Percentiles rank a stretch among this genome's conserved stretches.
Evolutionary conservation across 306 rosid species (phyloP).

Genomic region (Malus asiatica): DNA sequence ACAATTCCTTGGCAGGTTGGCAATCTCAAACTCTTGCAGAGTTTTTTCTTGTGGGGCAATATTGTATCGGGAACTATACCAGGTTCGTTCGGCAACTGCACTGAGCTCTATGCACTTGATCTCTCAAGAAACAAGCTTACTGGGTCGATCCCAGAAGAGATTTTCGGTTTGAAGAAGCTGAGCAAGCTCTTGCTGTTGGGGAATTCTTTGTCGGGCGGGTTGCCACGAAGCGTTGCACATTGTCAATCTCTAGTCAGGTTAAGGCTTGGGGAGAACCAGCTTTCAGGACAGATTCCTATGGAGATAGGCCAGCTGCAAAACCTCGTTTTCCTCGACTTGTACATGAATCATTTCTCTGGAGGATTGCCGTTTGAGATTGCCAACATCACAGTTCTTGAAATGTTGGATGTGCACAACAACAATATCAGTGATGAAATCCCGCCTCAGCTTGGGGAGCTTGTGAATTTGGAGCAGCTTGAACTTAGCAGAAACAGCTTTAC

Average conservation of each 20-base stretch:
- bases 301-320: conserved; percentile 81
- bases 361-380: conserved; percentile 72
- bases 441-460: conserved; percentile 63
- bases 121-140: conserved; percentile 90
- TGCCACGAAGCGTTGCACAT: conserved; percentile 60
- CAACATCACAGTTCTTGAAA: conserved; percentile 83
- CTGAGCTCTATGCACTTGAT: conserved; percentile 86
- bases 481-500: conserved; percentile 77
- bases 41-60: conserved; percentile 92
- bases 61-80: conserved; percentile 80
- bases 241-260: conserved; percentile 78
- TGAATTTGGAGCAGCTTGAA: conserved; percentile 90
- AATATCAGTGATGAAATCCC: conserved; percentile 73
- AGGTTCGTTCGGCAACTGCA: conserved; percentile 79
- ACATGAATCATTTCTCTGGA: conserved; percentile 84
- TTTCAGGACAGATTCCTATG: conserved; percentile 77
- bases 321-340: conserved; percentile 89
- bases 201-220: conserved; percentile 66
- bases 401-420: conserved; percentile 78
- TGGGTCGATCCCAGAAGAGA: conserved; percentile 84
- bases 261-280: conserved; percentile 90
- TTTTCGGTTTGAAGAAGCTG: conserved; percentile 81
- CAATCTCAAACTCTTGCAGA: conserved; percentile 55
- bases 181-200: conserved; percentile 96
- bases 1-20: conserved; percentile 79